Evolutionary conservation across 2,329 filamentous ascomycete species (phyloP), one percentile per base, ranked within the genome.

Genomic region (Pseudocercospora fuligena): DNA sequence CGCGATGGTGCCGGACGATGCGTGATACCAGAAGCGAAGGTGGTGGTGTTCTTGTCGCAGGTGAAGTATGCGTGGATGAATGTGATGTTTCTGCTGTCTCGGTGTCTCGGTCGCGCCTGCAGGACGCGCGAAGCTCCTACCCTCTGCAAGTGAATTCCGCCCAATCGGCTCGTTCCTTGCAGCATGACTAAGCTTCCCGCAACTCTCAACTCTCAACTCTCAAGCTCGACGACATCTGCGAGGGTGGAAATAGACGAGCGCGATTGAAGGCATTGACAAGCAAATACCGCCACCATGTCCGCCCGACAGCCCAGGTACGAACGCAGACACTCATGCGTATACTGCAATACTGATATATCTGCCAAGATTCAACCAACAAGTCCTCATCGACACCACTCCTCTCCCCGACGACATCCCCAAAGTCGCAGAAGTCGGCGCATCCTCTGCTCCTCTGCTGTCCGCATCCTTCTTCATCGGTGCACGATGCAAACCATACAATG

Each of bases 381-480:
- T 92, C 84, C 92, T 98, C 83, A 88, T 95, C 85, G 95, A 99
- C 87, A 95, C 92, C 78, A 97, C 95, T 74, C 94, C 95, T 77
- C 91, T 99, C 78, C 95, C 95, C 73, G 90, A 92, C 79, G 87
- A 90, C 77, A 93, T 99, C 81, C 95, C 95, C 77, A 90, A 92
- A 79, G 95, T 99, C 80, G 88, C 92, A 81, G 95, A 99, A 84
- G 88, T 99, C 73, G 95, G 95, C 77, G 88, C 93, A 78, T 97
- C 90, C 77, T 98, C 94, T 65, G 95, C 94, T 46, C 95, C 95
- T 63, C 87, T 99, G 53, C 85, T 97, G 67, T 97, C 92, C 72
- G 95, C 95, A 33, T 89, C 93, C 61, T 99, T 92, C 87, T 99
- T 98, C 82, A 99, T 99, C 79, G 95, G 95, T 70, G 94, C 93